Base-by-base conservation (phyloP, 2,329 filamentous ascomycete genomes). In the Ploettnerulaceae sp. region DNA sequence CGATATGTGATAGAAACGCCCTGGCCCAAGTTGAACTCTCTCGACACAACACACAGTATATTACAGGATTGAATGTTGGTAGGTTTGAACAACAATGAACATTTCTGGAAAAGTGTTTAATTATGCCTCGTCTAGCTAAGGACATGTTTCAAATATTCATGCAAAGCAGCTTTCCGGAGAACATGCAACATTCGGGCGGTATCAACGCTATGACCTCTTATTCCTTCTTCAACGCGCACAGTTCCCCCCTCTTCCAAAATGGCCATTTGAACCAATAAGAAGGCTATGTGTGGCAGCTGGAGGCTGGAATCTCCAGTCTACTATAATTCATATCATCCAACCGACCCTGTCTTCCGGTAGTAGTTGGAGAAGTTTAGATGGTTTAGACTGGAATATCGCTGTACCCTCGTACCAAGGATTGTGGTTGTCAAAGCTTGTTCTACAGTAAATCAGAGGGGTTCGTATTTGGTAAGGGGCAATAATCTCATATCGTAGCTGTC, bases 131-230 rank as follows among this genome's bases (percentile, higher is more conserved):
- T 38, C 34, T 25, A 21, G 26, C 38, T 46, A 32, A 40, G 31
- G 29, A 21, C 26, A 22, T 15, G 43, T 40, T 47, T 47, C 44
- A 40, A 17, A 12, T 26, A 47, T 11, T 40, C 44, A 39, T 47
- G 44, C 46, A 25, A 26, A 35, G 25, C 20, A 40, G n/a, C 24
- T 45, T 37, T 34, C 21, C 37, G 18, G 9, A 44, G 24, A n/a
- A 28, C 28, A n/a, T 45, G 40, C 29, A 39, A 26, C 39, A 33
- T 32, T 31, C 29, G 32, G 33, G 26, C 38, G 15, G 15, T 31
- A 20, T 33, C 25, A 38, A 25, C 40, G 49, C 49, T 48, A 44
- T 45, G 49, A 48, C 49, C 49, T 28, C 24, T 32, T 9, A 12
- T 41, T n/a, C 25, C 31, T 37, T 33, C 31, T 29, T 36, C 32